phyloP scores from a whole-genome alignment of 202 grass and related monocot species.

The Zizania palustris region DNA sequence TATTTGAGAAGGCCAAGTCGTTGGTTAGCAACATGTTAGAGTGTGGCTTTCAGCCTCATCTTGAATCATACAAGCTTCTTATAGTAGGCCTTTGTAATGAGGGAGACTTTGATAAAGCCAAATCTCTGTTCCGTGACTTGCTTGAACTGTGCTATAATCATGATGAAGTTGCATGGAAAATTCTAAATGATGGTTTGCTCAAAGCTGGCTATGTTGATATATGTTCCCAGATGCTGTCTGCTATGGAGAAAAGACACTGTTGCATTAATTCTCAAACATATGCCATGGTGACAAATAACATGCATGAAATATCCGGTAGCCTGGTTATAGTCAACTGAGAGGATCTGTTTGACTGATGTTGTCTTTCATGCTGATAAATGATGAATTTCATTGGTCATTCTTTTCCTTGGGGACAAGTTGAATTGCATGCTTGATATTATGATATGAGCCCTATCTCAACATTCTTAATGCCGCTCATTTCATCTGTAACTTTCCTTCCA shows the following conservation, averaged over 20 bases:
- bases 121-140: slow-evolving; percentile 64
- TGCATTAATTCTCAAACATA: slow-evolving; percentile 63
- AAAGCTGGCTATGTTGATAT: slow-evolving; percentile 64
- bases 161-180: slow-evolving; percentile 91
- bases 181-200: slow-evolving; percentile 82
- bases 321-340: slow-evolving; percentile 48
- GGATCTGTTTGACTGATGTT: slow-evolving; percentile 39
- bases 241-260: slow-evolving; percentile 65
- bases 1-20: slow-evolving; percentile 57
- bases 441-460: slow-evolving; percentile 16
- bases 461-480: slow-evolving; percentile 28
- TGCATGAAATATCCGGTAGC: slow-evolving; percentile 44
- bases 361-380: slow-evolving; percentile 9
- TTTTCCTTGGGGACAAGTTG: slow-evolving; percentile 29
- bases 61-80: slow-evolving; percentile 71
- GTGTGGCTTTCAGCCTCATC: slow-evolving; percentile 65
- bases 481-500: background rate
- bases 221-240: slow-evolving; percentile 65
- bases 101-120: slow-evolving; percentile 66
- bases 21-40: slow-evolving; percentile 69
- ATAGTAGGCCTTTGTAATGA: slow-evolving; percentile 70
- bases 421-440: slow-evolving; percentile 18
- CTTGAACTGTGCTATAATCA: slow-evolving; percentile 73
- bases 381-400: slow-evolving; percentile 31
- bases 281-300: slow-evolving; percentile 58